Base-by-base conservation (phyloP, 1,284 basidiomycete genomes). In the Ceraceosorus guamensis region DNA sequence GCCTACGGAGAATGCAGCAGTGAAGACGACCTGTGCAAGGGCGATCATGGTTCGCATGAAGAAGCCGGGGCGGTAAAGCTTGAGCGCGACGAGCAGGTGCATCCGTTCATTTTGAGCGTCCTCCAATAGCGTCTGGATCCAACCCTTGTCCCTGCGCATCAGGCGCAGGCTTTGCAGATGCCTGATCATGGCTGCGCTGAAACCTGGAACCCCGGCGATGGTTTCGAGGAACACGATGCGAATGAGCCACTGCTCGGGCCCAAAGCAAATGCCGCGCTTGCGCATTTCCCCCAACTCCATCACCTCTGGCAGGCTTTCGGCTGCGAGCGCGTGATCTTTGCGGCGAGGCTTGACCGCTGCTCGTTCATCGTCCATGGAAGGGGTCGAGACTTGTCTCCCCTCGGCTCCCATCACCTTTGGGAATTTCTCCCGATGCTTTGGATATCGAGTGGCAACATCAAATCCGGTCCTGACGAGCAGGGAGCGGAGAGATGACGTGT, bases 181-280 rank as follows among this genome's bases (percentile, higher is more conserved):
- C 37, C 91, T 83, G 46, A 90, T 80, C 32, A 87, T 87, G 1
- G 89, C 91, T 11, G 85, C 91, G 1, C 91, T 89, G 89, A 93
- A 92, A 1, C 91, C 91, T 10, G 77, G 77, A 0, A 77, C 91
- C 41, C 89, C 93, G 5, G 93, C 93, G 52, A 95, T 84, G 52
- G 83, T 86, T 78, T 65, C 67, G 43, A 70, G 57, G 39, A 67
- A 67, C 39, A 70, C 63, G 55, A 69, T 67, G 5, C 67, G 60
- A 32, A 62, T 65, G 33, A 70, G 50, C 68, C 68, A 70, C 2
- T 49, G 61, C 30, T 71, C 68, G 1, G 68, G 68, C 1, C 67
- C 68, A 39, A 71, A 71, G 44, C 55, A 61, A 16, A 70, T 55
- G 0, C 66, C 53, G 24, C 66, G 60, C 10, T 58, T 48, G 14